Conservation (phyloP, 208 protist genomes). For the Crithidia sp. region DNA sequence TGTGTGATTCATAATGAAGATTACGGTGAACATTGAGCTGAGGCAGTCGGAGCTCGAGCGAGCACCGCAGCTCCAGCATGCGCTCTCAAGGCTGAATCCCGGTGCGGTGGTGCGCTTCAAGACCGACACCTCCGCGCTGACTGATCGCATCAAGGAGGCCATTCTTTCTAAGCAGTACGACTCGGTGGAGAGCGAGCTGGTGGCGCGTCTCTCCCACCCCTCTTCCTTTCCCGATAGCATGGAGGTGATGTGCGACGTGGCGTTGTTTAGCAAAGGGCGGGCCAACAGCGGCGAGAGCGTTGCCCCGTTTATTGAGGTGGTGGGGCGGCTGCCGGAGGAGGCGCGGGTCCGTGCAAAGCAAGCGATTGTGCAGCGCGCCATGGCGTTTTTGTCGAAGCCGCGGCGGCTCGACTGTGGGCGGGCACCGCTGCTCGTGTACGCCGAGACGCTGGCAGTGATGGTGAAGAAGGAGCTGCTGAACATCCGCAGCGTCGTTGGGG, state of each 20-base stretch:
- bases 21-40: constrained; percentile 84
- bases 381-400: constrained; percentile 69
- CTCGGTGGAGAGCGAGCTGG: constrained; percentile 60
- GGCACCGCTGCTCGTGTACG: constrained; percentile 72
- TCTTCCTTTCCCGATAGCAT: constrained; percentile 55
- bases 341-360: constrained; percentile 44
- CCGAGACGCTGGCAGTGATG: constrained; percentile 79
- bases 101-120: constrained; percentile 47
- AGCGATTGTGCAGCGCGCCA: constrained; percentile 75
- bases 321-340: constrained; percentile 61
- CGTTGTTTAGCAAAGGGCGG: constrained; percentile 73
- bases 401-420: constrained; percentile 81
- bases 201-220: constrained; percentile 52
- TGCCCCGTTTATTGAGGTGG: constrained; percentile 67
- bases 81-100: constrained; percentile 52
- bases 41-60: constrained; percentile 59
- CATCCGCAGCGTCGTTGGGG: constrained; percentile 58
- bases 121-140: constrained; percentile 67
- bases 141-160: constrained; percentile 57
- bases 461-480: constrained; percentile 69
- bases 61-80: constrained; percentile 50
- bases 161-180: constrained; percentile 61
- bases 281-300: constrained; percentile 57
- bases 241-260: constrained; percentile 66
- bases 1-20: constrained; percentile 51